Percentiles rank a stretch among this genome's conserved stretches.
These are phyloP conservation scores for Axilococcus clingmanii DNA, from an alignment of 139 green algal genomes.

Conservation along the genomic window DNA sequence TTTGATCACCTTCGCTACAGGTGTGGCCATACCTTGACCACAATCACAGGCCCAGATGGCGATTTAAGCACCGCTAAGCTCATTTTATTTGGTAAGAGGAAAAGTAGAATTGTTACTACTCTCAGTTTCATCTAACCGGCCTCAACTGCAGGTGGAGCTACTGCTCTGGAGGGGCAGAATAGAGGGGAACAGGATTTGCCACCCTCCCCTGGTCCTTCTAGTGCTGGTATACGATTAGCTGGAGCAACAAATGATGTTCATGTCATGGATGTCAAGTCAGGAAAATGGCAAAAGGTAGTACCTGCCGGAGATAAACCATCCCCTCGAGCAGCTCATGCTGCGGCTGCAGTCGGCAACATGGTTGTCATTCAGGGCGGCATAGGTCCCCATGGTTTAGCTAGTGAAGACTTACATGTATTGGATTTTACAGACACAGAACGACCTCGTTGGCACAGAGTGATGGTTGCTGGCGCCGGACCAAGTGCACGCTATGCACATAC, in stretches of 20 bases:
- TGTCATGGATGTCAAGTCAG: constrained; percentile 78
- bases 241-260: constrained; percentile 91
- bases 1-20: constrained; percentile 20
- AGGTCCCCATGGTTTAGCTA: constrained; percentile 83
- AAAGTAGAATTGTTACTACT: neutral
- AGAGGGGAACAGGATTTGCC: constrained; percentile 12
- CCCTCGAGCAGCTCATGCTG: constrained; percentile 88
- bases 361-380: constrained; percentile 95
- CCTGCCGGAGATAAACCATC: constrained; percentile 80
- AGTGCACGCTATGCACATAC: constrained; percentile 93
- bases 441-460: constrained; percentile 93
- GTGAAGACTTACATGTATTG: constrained; percentile 95
- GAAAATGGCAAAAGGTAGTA: constrained; percentile 73
- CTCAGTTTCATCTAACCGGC: neutral
- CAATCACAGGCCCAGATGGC: constrained; percentile 59
- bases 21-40: constrained; percentile 90
- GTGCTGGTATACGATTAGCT: constrained; percentile 65
- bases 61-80: constrained; percentile 63
- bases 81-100: constrained; percentile 75
- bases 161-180: constrained; percentile 70
- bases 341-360: constrained; percentile 97
- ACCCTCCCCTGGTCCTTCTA: constrained; percentile 14
- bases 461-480: constrained; percentile 87
- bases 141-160: constrained; percentile 65
- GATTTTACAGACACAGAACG: constrained; percentile 87